Percentiles rank a stretch among this genome's conserved stretches.
Evolutionary conservation across 2,329 filamentous ascomycete genomes (phyloP).

Genomic region (Aspergillus pseudoviridinutans): DNA sequence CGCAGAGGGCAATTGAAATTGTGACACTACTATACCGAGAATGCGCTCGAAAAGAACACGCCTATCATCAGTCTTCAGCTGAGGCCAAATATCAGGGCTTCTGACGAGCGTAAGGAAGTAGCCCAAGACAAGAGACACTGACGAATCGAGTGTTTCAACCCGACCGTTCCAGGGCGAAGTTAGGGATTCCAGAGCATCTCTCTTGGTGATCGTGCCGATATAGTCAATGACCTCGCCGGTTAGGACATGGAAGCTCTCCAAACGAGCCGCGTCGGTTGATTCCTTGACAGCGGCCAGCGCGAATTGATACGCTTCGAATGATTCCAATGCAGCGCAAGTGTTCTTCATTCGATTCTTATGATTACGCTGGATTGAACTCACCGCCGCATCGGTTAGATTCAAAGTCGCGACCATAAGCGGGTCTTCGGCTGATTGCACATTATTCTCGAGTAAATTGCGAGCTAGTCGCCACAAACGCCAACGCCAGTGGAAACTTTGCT

Average conservation of each 20-base stretch:
- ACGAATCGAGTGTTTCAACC: constrained; percentile 30
- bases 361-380: constrained; percentile 27
- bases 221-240: constrained; percentile 24
- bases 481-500: constrained; percentile 32
- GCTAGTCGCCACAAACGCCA: constrained; percentile 41
- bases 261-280: constrained; percentile 14
- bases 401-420: constrained; percentile 16
- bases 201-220: constrained; percentile 18
- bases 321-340: constrained; percentile 29
- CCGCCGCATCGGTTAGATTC: constrained; percentile 25
- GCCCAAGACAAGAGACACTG: constrained; percentile 28
- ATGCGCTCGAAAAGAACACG: constrained; percentile 31
- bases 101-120: constrained; percentile 33
- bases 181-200: constrained; percentile 24
- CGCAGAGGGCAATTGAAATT: constrained; percentile 22
- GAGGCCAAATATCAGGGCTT: constrained; percentile 26
- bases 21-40: constrained; percentile 27
- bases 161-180: constrained; percentile 36
- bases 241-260: constrained; percentile 22
- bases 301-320: constrained; percentile 36
- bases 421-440: constrained; percentile 18
- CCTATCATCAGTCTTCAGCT: constrained; percentile 27
- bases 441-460: constrained; percentile 31
- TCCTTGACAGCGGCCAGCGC: constrained; percentile 24
- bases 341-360: constrained; percentile 22